phyloP scores from a whole-genome alignment of 2,329 filamentous ascomycete species.

The Fusarium nematophilum region DNA sequence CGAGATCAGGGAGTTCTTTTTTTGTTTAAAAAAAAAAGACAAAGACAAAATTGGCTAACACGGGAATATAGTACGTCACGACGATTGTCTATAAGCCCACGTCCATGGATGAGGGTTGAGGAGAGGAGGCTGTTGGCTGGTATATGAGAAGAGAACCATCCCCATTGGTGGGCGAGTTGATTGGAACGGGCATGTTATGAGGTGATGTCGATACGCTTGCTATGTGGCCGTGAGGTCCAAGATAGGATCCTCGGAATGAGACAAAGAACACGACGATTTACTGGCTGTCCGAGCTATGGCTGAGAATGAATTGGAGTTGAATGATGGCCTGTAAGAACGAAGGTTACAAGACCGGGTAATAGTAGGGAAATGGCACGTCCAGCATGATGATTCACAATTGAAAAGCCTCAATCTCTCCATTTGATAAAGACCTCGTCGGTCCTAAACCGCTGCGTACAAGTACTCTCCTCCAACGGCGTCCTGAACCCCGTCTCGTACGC shows the following conservation, averaged over 20 bases:
- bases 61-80: conserved; percentile 82
- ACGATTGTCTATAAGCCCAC: conserved; percentile 98
- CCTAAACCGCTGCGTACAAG: conserved; percentile 85
- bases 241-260: conserved; percentile 1
- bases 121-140: background rate
- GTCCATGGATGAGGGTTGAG: conserved; percentile 60
- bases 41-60: conserved; percentile 20
- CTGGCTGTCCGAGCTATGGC: too few species aligned
- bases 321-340: background rate
- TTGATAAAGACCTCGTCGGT: conserved; percentile 85
- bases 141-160: background rate
- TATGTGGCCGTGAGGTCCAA: conserved; percentile 6
- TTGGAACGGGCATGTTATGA: conserved; percentile 14
- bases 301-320: background rate
- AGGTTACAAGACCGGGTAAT: background rate
- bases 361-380: background rate
- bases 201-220: conserved; percentile 19
- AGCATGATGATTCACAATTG: too few species aligned
- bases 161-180: conserved; percentile 1
- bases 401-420: conserved; percentile 73
- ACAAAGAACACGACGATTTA: background rate
- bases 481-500: conserved; percentile 84
- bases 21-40: too few species aligned
- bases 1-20: background rate
- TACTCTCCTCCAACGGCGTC: conserved; percentile 82